A percentile compares a stretch with the other conserved stretches of the same genome.
These are phyloP conservation scores for Rhynchosporium secalis DNA, from an alignment of 2,329 filamentous ascomycete species.

Conservation along the genomic window DNA sequence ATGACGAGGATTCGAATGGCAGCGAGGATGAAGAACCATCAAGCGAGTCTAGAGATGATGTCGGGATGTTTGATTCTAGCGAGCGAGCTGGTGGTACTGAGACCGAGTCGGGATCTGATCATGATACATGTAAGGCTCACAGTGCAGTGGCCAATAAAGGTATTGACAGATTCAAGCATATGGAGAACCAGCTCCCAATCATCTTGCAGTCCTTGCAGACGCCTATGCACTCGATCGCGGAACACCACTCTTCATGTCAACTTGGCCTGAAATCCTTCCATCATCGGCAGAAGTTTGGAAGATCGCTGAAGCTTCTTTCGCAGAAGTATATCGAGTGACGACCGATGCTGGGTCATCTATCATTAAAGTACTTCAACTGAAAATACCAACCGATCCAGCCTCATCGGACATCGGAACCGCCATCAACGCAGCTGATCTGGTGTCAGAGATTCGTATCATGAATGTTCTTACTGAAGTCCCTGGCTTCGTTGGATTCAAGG, in stretches of 20 bases:
- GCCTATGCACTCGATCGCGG: conserved; percentile 30
- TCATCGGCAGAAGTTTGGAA: conserved; percentile 56
- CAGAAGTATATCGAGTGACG: conserved; percentile 63
- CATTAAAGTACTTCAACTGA: conserved; percentile 62
- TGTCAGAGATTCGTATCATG: conserved; percentile 62
- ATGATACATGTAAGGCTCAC: neutral
- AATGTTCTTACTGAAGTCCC: conserved; percentile 64
- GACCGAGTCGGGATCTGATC: neutral
- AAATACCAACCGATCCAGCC: conserved; percentile 33
- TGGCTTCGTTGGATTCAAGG: conserved; percentile 66
- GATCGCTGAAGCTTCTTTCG: conserved; percentile 67
- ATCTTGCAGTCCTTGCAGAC: conserved; percentile 27
- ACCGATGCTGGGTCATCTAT: conserved; percentile 62
- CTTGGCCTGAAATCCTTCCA: conserved; percentile 59
- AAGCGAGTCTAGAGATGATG: neutral
- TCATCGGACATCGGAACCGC: conserved; percentile 30
- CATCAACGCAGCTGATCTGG: conserved; percentile 47
- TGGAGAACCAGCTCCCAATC: conserved; percentile 6
- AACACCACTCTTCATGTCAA: conserved; percentile 14
- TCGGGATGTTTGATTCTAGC: neutral
- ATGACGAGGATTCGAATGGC: conserved; percentile 6
- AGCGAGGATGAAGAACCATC: conserved; percentile 5
- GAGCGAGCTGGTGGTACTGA: neutral
- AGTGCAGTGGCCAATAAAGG: neutral
- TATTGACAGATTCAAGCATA: neutral